Evolutionary conservation across 78 protist species (phyloP), one percentile per base, ranked within the genome.

Genomic region (Dictyostelium firmibasis): DNA sequence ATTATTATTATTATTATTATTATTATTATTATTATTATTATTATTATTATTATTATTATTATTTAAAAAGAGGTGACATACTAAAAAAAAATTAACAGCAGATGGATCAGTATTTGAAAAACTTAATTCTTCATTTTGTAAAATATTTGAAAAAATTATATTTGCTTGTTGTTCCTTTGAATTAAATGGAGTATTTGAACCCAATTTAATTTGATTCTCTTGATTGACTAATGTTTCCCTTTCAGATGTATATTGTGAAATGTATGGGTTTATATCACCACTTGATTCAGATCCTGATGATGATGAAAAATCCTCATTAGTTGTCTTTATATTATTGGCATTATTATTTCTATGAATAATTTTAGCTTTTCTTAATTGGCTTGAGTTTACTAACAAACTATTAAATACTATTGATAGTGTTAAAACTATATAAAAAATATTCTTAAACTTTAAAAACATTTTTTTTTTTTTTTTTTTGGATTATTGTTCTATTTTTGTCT

Each of bases 51-150:
- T n/a, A n/a, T n/a, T n/a, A n/a, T n/a, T n/a, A n/a, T n/a, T n/a
- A n/a, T n/a, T n/a, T n/a, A 38, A n/a, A 86, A 38, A 38, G 43
- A 38, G 4, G 4, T 4, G 4, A 4, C 93, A 4, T 78, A 86
- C 93, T 20, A 27, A 1, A 20, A 89, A 89, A 67, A 81, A 75
- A 25, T 89, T 89, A 27, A 81, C 35, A 43, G 60, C 41, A 4
- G 94, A 64, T 81, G 94, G 94, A 70, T 89, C 94, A 25, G 18
- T 43, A 67, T 89, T 89, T 27, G 87, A 81, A 11, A 31, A 70
- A 27, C 5, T 18, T 44, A 89, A 69, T 44, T 89, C 87, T 81
- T 89, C 94, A 44, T 44, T 27, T 38, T 57, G 82, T 31, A 89
- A 67, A n/a, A 89, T 89, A 25, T 18, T 25, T 29, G 18, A 23